Conservation (phyloP, 1,284 basidiomycete genomes). For the Puccinia horiana region DNA sequence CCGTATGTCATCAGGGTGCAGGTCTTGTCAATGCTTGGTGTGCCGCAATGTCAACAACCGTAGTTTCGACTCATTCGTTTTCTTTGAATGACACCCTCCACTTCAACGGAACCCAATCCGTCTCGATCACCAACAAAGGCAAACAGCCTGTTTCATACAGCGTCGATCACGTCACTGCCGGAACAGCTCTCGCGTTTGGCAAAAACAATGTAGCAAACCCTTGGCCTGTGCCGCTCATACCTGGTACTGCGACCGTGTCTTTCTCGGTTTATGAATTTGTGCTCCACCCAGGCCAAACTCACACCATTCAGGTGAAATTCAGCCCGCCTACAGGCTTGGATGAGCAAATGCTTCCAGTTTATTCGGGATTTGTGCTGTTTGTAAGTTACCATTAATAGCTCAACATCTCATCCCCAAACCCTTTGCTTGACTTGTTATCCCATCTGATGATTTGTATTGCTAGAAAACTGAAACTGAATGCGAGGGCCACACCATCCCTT, state of each 20-base stretch:
- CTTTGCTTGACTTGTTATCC: neutral
- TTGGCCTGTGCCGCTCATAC: slow-evolving; percentile 40
- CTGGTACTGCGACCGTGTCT: slow-evolving; percentile 4
- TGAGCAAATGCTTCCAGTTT: slow-evolving; percentile 31
- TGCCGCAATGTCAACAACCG: slow-evolving; percentile 46
- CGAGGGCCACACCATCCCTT: slow-evolving; percentile 40
- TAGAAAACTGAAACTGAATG: slow-evolving; percentile 36
- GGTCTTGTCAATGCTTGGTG: slow-evolving; percentile 47
- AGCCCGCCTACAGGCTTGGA: slow-evolving; percentile 20
- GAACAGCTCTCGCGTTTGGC: slow-evolving; percentile 39
- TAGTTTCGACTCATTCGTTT: slow-evolving; percentile 39
- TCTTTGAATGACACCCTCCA: slow-evolving; percentile 48
- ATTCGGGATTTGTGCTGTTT: slow-evolving; percentile 36
- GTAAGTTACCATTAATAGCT: slow-evolving; percentile 2
- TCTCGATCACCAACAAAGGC: slow-evolving; percentile 37
- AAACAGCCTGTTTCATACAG: slow-evolving; percentile 23
- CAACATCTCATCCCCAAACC: neutral
- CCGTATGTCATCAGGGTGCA: slow-evolving; percentile 48
- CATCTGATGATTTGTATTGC: neutral
- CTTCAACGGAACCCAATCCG: slow-evolving; percentile 38
- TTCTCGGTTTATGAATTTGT: slow-evolving; percentile 36
- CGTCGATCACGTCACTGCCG: slow-evolving; percentile 38
- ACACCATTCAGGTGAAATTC: slow-evolving; percentile 28
- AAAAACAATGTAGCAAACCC: slow-evolving; percentile 4
- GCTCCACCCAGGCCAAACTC: slow-evolving; percentile 28